Evolutionary conservation across 805 yeast genomes (phyloP).

Genomic region (Clavispora phyllophila): DNA sequence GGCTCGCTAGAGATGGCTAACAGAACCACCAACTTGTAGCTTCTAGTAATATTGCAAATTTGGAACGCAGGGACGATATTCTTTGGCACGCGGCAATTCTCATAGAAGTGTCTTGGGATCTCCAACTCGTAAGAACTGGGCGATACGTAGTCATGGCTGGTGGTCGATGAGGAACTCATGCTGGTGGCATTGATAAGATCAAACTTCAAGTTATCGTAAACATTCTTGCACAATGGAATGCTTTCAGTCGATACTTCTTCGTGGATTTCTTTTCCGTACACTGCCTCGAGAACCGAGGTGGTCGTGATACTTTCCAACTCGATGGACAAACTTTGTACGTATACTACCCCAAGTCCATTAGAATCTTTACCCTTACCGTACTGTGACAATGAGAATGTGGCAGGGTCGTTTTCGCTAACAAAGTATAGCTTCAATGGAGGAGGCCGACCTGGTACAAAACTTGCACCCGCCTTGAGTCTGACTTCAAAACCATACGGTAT

Average conservation of each 20-base stretch:
- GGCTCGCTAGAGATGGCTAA: constrained; percentile 22
- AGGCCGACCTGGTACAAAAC: constrained; percentile 39
- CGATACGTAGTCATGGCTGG: constrained; percentile 10
- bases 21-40: constrained; percentile 32
- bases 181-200: constrained; percentile 34
- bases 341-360: constrained; percentile 45
- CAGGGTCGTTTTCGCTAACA: constrained; percentile 26
- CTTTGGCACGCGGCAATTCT: constrained; percentile 42
- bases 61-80: constrained; percentile 49
- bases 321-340: constrained; percentile 32
- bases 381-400: constrained; percentile 23
- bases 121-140: constrained; percentile 35
- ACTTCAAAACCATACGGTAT: constrained; percentile 43
- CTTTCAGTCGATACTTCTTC: constrained; percentile 21
- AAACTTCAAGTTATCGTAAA: constrained; percentile 30
- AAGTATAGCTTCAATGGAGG: constrained; percentile 32
- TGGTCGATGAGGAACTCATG: constrained; percentile 21
- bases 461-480: constrained; percentile 44
- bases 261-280: constrained; percentile 19
- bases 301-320: constrained; percentile 25
- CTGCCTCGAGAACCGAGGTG: constrained; percentile 20
- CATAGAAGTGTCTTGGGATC: constrained; percentile 36
- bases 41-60: constrained; percentile 50
- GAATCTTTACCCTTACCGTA: constrained; percentile 34
- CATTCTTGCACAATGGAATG: constrained; percentile 27